Evolutionary conservation across 306 rosid species (phyloP).

Genomic region (Ziziphus jujuba): DNA sequence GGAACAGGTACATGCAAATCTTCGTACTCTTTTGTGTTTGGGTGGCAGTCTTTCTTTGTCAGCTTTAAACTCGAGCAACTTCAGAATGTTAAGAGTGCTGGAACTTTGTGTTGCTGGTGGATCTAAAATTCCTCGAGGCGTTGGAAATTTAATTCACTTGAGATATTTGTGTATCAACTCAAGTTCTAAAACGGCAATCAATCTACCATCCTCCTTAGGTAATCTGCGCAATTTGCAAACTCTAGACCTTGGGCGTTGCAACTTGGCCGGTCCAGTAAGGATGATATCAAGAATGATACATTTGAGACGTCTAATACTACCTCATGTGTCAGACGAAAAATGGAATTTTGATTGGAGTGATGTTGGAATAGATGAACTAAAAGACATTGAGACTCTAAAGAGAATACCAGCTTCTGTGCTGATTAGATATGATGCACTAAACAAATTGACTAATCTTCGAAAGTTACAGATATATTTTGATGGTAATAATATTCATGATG

Average conservation of each 20-base stretch:
- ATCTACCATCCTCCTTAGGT: slow-evolving; percentile 37
- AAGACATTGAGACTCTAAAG: not conserved
- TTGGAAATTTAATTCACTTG: slow-evolving; percentile 34
- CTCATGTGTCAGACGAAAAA: too few species aligned
- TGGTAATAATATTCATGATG: not conserved
- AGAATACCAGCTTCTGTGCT: not conserved
- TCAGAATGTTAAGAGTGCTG: slow-evolving; percentile 34
- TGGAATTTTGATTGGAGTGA: not conserved
- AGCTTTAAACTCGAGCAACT: slow-evolving; percentile 11
- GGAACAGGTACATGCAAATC: not conserved
- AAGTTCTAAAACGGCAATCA: slow-evolving; percentile 10
- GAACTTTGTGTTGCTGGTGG: slow-evolving; percentile 31
- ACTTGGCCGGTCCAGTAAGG: too few species aligned
- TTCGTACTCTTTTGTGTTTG: slow-evolving; percentile 6
- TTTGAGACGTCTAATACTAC: not conserved
- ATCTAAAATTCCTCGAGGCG: slow-evolving; percentile 21
- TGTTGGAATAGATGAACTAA: not conserved
- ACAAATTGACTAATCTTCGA: not conserved
- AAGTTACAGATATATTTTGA: not conserved
- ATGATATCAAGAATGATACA: not conserved
- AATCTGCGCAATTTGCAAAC: slow-evolving; percentile 47
- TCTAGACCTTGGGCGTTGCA: slow-evolving; percentile 15
- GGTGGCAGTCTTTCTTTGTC: not conserved
- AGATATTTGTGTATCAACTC: slow-evolving; percentile 41
- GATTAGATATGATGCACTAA: not conserved